Evolutionary conservation across 2,329 filamentous ascomycete species (phyloP).

Genomic region (Dothistroma pini): DNA sequence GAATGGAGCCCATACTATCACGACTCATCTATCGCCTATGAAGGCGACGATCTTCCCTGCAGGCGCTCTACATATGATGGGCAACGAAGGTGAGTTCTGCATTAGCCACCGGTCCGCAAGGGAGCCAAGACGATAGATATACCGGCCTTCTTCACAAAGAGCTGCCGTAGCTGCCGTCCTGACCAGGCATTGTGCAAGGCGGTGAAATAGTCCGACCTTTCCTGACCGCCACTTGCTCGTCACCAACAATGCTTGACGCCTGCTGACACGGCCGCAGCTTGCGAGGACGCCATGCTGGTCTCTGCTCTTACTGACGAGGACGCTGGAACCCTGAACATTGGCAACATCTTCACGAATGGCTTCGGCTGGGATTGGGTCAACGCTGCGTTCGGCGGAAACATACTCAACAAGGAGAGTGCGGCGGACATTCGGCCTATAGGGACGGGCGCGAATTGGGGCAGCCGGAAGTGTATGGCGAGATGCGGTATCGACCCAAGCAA

Average conservation of each 20-base stretch:
- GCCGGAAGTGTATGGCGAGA: slow-evolving; percentile 38
- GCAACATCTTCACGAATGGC: slow-evolving; percentile 42
- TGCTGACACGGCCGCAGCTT: slow-evolving; percentile 35
- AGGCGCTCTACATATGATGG: slow-evolving; percentile 50
- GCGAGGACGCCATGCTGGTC: slow-evolving; percentile 48
- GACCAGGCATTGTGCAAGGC: neutral
- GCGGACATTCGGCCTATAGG: slow-evolving; percentile 38
- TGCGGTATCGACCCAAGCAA: slow-evolving; percentile 28
- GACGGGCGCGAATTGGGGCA: slow-evolving; percentile 43
- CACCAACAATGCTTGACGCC: neutral
- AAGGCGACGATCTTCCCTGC: slow-evolving; percentile 51
- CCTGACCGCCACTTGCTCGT: neutral
- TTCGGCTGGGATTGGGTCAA: slow-evolving; percentile 42
- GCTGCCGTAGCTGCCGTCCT: neutral
- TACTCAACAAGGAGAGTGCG: slow-evolving; percentile 34
- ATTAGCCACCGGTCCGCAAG: neutral
- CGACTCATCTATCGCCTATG: slow-evolving; percentile 41
- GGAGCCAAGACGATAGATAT: neutral
- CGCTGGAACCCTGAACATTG: slow-evolving; percentile 48
- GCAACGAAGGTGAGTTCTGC: slow-evolving; percentile 43
- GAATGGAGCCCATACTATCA: slow-evolving; percentile 47
- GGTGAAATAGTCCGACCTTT: neutral
- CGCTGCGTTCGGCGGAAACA: slow-evolving; percentile 41
- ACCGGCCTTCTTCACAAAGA: neutral
- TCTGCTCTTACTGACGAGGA: slow-evolving; percentile 50